Percentiles rank a stretch among this genome's conserved stretches.
These are phyloP conservation scores for Adenanthera pavonina DNA, from an alignment of 306 rosid genomes.

Conservation along the genomic window DNA sequence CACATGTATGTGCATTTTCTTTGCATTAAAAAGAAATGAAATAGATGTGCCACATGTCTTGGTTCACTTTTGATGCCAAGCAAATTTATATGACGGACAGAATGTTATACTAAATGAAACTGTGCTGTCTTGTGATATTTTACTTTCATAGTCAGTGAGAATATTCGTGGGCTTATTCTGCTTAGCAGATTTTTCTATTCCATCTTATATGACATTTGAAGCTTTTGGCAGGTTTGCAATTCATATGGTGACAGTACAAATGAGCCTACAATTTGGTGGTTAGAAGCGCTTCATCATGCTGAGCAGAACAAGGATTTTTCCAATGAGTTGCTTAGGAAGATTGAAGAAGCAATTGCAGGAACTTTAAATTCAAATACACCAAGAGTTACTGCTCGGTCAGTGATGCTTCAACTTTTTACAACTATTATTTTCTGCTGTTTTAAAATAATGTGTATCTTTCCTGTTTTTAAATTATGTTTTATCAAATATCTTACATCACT, in stretches of 20 bases:
- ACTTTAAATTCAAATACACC: slow-evolving; percentile 63
- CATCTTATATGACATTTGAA: slow-evolving; percentile 27
- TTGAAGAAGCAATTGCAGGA: slow-evolving; percentile 84
- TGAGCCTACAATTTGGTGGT: slow-evolving; percentile 74
- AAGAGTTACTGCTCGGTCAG: slow-evolving; percentile 72
- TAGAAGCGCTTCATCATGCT: slow-evolving; percentile 83
- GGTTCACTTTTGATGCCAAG: slow-evolving; percentile 24
- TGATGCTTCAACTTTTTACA: slow-evolving; percentile 34
- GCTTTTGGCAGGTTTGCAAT: slow-evolving; percentile 60
- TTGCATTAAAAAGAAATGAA: slow-evolving; percentile 22
- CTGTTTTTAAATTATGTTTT: slow-evolving; percentile 29
- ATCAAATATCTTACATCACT: slow-evolving; percentile 17
- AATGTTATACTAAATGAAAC: neutral
- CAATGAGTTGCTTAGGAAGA: slow-evolving; percentile 74
- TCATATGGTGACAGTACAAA: slow-evolving; percentile 52
- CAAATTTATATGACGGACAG: slow-evolving; percentile 21
- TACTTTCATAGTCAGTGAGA: slow-evolving; percentile 18
- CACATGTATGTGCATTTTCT: slow-evolving; percentile 12
- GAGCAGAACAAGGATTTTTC: slow-evolving; percentile 81
- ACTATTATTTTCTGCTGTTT: slow-evolving; percentile 26
- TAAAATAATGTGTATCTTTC: slow-evolving; percentile 15
- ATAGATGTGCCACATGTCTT: neutral
- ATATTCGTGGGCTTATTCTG: slow-evolving; percentile 1
- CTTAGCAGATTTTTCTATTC: slow-evolving; percentile 21
- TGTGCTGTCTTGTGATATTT: slow-evolving; percentile 11